Evolutionary conservation across 352 stramenopile genomes (phyloP).

Genomic region (Globisporangium ultimum): DNA sequence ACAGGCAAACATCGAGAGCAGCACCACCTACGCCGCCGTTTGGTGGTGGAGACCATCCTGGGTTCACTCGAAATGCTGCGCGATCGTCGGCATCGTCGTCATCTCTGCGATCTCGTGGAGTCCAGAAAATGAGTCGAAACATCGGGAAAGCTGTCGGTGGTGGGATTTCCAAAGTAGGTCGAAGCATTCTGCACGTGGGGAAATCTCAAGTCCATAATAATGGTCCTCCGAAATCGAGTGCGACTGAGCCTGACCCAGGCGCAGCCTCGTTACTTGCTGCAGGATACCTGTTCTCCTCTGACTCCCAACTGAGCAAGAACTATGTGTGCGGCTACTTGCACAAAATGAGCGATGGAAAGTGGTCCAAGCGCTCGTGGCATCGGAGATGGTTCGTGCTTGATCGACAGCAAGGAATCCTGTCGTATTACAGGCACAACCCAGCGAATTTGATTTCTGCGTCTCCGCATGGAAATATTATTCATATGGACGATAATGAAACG

Average conservation of each 20-base stretch:
- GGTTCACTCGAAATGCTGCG: conserved; percentile 8
- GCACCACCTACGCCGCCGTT: conserved; percentile 16
- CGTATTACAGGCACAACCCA: conserved; percentile 81
- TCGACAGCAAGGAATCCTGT: conserved; percentile 63
- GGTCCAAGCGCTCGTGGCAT: conserved; percentile 80
- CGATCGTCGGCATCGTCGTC: conserved; percentile 8
- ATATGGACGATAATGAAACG: conserved; percentile 49
- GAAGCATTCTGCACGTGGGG: conserved; percentile 71
- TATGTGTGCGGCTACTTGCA: conserved; percentile 83
- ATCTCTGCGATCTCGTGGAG: conserved; percentile 35
- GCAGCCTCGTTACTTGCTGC: conserved; percentile 34
- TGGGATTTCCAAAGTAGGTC: conserved; percentile 74
- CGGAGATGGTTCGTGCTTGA: conserved; percentile 85
- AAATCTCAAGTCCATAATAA: conserved; percentile 37
- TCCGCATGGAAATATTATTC: conserved; percentile 70
- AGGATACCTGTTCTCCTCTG: conserved; percentile 68
- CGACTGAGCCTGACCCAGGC: conserved; percentile 24
- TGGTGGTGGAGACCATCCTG: conserved; percentile 8
- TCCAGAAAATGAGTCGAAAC: conserved; percentile 76
- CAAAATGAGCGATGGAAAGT: conserved; percentile 86
- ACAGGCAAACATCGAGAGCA: conserved; percentile 4
- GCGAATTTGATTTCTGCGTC: conserved; percentile 59
- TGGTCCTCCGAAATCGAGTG: conserved; percentile 8
- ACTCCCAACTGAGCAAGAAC: conserved; percentile 74
- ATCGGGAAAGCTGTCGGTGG: conserved; percentile 76